These are phyloP conservation scores for Colletotrichum simmondsii DNA, from an alignment of 2,329 filamentous ascomycete species.

Conservation along the genomic window DNA sequence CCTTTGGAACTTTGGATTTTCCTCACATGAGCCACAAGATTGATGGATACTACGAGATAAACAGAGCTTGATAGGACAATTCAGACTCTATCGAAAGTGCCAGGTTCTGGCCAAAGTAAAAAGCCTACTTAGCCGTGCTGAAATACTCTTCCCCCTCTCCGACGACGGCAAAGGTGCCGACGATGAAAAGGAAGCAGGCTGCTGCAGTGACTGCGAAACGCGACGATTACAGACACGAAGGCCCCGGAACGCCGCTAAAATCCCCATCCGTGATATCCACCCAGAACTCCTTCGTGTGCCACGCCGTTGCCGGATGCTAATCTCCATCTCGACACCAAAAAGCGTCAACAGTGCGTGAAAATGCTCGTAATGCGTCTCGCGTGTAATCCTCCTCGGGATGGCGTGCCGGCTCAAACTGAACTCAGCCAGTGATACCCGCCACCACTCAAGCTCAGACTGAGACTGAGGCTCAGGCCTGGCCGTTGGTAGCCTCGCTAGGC, in stretches of 20 bases:
- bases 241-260: conserved; percentile 33
- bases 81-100: conserved; percentile 29
- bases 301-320: conserved; percentile 36
- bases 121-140: conserved; percentile 32
- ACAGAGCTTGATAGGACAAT: conserved; percentile 20
- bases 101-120: conserved; percentile 26
- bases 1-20: conserved; percentile 8
- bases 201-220: conserved; percentile 15
- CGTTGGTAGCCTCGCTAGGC: conserved; percentile 29
- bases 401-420: not conserved
- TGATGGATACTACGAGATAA: not conserved
- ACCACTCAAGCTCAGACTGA: no score
- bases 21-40: not conserved
- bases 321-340: conserved; percentile 32
- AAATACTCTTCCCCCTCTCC: conserved; percentile 13
- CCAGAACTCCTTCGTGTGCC: conserved; percentile 33
- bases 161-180: not conserved
- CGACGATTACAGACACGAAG: conserved; percentile 27
- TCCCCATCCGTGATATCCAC: conserved; percentile 33
- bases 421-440: not conserved
- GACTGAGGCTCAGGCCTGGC: conserved; percentile 24
- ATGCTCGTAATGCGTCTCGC: conserved; percentile 25
- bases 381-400: conserved; percentile 3
- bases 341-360: conserved; percentile 27
- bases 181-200: not conserved